phyloP scores from a whole-genome alignment of 2,329 filamentous ascomycete genomes.

The Aspergillus sp. region DNA sequence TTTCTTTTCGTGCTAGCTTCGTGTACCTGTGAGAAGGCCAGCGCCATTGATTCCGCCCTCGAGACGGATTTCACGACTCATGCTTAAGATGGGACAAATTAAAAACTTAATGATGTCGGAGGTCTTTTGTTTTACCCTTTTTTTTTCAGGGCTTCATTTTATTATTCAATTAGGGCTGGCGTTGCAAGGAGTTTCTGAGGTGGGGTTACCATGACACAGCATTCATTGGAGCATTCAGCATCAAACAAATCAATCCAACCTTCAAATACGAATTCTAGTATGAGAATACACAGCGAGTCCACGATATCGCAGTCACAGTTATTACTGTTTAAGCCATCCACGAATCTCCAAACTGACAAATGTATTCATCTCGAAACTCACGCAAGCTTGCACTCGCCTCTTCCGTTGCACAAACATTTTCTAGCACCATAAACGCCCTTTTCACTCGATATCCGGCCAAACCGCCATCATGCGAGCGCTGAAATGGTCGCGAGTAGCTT shows the following conservation, averaged over 20 bases:
- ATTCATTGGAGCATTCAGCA: not conserved
- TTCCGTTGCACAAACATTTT: slow-evolving; percentile 32
- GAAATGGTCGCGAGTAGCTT: slow-evolving; percentile 18
- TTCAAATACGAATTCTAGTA: not conserved
- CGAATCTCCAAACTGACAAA: slow-evolving; percentile 19
- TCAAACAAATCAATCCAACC: not conserved
- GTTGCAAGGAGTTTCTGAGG: slow-evolving; percentile 1
- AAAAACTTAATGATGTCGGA: not conserved
- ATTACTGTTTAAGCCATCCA: slow-evolving; percentile 16
- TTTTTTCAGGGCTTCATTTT: not conserved
- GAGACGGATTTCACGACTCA: slow-evolving; percentile 88
- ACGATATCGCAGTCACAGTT: not conserved
- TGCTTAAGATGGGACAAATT: slow-evolving; percentile 18
- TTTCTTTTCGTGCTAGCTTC: slow-evolving; percentile 47
- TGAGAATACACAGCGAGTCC: not conserved
- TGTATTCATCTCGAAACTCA: slow-evolving; percentile 29
- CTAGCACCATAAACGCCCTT: slow-evolving; percentile 35
- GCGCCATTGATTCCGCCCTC: slow-evolving; percentile 59
- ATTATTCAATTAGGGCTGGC: slow-evolving; percentile 1
- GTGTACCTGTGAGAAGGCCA: slow-evolving; percentile 80
- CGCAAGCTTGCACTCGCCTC: slow-evolving; percentile 36
- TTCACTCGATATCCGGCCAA: slow-evolving; percentile 25
- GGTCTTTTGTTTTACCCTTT: not conserved
- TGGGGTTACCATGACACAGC: not conserved
- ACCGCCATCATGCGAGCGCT: slow-evolving; percentile 12